These are phyloP conservation scores for Cyberlindnera veronae DNA, from an alignment of 805 yeast species.

Conservation along the genomic window DNA sequence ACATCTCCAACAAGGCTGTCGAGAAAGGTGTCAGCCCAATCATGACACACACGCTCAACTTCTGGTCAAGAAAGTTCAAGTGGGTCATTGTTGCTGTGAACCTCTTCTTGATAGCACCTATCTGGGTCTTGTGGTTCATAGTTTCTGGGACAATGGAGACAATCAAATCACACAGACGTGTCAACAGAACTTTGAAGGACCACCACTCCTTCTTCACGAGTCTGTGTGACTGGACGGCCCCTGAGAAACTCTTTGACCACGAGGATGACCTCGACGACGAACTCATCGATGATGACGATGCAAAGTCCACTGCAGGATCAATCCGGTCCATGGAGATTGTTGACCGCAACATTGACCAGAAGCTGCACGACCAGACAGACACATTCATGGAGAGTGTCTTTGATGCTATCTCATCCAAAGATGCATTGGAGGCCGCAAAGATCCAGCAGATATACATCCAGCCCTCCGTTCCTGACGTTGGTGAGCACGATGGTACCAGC, in stretches of 20 bases:
- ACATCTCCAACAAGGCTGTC: conserved; percentile 23
- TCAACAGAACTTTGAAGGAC: conserved; percentile 28
- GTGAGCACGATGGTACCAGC: too few relatives aligned
- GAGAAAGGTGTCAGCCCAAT: conserved; percentile 7
- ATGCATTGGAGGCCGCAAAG: conserved; percentile 18
- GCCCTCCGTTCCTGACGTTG: background rate
- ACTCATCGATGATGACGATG: conserved; percentile 14
- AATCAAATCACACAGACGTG: conserved; percentile 37
- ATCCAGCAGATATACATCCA: conserved; percentile 20
- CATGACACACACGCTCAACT: conserved; percentile 21
- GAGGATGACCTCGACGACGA: conserved; percentile 4
- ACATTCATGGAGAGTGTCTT: conserved; percentile 60
- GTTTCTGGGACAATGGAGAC: conserved; percentile 41
- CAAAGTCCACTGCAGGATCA: conserved; percentile 13
- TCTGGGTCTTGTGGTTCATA: conserved; percentile 59
- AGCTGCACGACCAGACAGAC: conserved; percentile 59
- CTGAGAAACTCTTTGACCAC: conserved; percentile 5
- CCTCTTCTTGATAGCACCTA: conserved; percentile 52
- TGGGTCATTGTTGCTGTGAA: conserved; percentile 47
- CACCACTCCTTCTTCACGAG: conserved; percentile 25
- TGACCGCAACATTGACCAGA: conserved; percentile 35
- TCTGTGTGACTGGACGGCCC: conserved; percentile 17
- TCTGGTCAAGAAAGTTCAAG: conserved; percentile 38
- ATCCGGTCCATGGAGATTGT: conserved; percentile 19
- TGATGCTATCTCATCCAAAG: conserved; percentile 48